Evolutionary conservation across 1,284 basidiomycete species (phyloP).

Genomic region (Sutorius eximius): DNA sequence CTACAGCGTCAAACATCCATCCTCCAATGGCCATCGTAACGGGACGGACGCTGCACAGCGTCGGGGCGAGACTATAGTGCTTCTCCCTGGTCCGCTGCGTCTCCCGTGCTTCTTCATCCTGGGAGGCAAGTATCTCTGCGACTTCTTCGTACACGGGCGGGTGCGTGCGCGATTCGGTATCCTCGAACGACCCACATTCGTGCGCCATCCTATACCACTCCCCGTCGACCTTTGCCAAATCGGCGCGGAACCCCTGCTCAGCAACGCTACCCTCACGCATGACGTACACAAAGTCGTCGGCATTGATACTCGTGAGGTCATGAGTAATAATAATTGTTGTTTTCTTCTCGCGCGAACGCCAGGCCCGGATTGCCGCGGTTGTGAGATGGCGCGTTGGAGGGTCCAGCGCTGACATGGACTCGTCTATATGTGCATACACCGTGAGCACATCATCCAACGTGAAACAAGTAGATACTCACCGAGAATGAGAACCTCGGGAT

Average conservation of each 20-base stretch:
- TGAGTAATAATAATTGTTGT: slow-evolving; percentile 98
- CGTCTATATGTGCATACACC: slow-evolving; percentile 56
- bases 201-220: slow-evolving; percentile 60
- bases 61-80: slow-evolving; percentile 29
- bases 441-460: slow-evolving; percentile 6
- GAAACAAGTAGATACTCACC: slow-evolving; percentile 51
- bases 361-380: slow-evolving; percentile 83
- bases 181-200: slow-evolving; percentile 43
- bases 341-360: slow-evolving; percentile 60
- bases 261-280: slow-evolving; percentile 81
- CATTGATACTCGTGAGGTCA: slow-evolving; percentile 82
- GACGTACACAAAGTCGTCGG: slow-evolving; percentile 88
- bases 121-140: slow-evolving; percentile 41
- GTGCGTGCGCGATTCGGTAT: slow-evolving; percentile 37
- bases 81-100: slow-evolving; percentile 27
- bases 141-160: slow-evolving; percentile 42
- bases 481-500: slow-evolving; percentile 90
- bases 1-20: slow-evolving; percentile 80
- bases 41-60: slow-evolving; percentile 26
- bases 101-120: slow-evolving; percentile 37
- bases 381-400: slow-evolving; percentile 85
- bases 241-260: slow-evolving; percentile 84
- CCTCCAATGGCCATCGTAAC: slow-evolving; percentile 47
- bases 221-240: slow-evolving; percentile 55
- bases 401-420: slow-evolving; percentile 95